Evolutionary conservation across 495 filamentous ascomycete genomes (phyloP), one percentile per base, ranked within the genome.

Genomic region (Penicillium pancosmium): DNA sequence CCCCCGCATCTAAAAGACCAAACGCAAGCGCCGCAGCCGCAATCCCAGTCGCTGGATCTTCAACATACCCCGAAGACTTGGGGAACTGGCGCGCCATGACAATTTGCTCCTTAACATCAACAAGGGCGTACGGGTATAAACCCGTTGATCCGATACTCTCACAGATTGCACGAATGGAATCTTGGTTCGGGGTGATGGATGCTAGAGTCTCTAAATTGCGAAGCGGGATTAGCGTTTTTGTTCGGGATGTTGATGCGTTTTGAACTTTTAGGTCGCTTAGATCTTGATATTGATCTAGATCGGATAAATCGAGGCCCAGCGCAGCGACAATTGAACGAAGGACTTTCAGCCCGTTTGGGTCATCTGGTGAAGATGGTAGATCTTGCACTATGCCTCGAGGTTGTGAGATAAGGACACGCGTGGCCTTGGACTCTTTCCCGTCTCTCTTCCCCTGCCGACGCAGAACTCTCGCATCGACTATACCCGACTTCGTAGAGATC

Each of bases 1-100:
- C n/a, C 51, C 5, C 12, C 2, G 10, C 38, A 18, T 12, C 62
- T 16, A 25, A 57, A 11, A 59, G 31, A 2, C 35, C 31, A 48
- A 59, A 67, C 2, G 49, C 21, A 9, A 64, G 50, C 18, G 54
- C 61, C 2, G 54, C 50, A 5, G 63, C 52, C 6, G 63, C 56
- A 48, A 60, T 52, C 6, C 59, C 56, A 18, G 59, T 61, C 11
- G 54, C 52, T n/a, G 52, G 47, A 50, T 66, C 57, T 25, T 67
- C 61, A 0, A 18, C 1, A 50, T 60, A 58, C 15, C 60, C 54
- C 23, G 33, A 43, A 1, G 41, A 47, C 36, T 33, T 50, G 3
- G 58, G 54, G 31, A 63, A 58, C 23, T 66, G 57, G 1, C 54
- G 51, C 19, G 60, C 56, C 35, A 54, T 54, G 15, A 63, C 33